Percentiles rank a stretch among this genome's conserved stretches.
These are phyloP conservation scores for Spirogloea muscicola DNA, from an alignment of 139 green algal species.

Conservation along the genomic window DNA sequence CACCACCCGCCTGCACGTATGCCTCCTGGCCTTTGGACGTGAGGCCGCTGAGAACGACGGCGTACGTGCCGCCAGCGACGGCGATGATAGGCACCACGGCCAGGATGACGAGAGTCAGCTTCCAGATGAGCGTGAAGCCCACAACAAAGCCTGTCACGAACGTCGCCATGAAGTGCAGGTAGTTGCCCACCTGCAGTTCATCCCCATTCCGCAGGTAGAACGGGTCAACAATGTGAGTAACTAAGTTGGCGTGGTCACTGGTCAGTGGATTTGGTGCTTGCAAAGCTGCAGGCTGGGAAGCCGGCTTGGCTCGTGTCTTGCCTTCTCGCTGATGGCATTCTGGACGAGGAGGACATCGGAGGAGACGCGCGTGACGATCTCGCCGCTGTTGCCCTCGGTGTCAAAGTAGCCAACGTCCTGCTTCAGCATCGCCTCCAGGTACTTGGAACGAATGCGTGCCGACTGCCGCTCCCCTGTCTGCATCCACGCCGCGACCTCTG, in stretches of 20 bases:
- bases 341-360: slow-evolving; percentile 32
- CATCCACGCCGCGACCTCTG: slow-evolving; percentile 38
- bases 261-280: no score
- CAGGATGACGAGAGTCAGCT: slow-evolving; percentile 73
- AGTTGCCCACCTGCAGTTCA: slow-evolving; percentile 40
- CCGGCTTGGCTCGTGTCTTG: no score
- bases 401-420: slow-evolving; percentile 41
- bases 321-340: slow-evolving; percentile 40
- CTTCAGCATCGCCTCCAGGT: slow-evolving; percentile 35
- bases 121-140: slow-evolving; percentile 61
- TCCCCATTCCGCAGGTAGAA: no score
- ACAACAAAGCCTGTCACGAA: slow-evolving; percentile 55
- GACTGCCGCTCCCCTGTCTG: slow-evolving; percentile 40
- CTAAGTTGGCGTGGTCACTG: no score
- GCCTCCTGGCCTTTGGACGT: slow-evolving; percentile 36
- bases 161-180: slow-evolving; percentile 43
- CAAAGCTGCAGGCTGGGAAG: no score
- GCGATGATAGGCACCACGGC: slow-evolving; percentile 61
- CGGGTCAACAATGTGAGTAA: no score
- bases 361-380: slow-evolving; percentile 28
- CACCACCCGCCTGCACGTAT: slow-evolving; percentile 5
- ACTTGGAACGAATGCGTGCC: slow-evolving; percentile 18
- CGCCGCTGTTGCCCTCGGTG: not conserved
- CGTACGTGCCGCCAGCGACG: slow-evolving; percentile 20
- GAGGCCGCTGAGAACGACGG: slow-evolving; percentile 27